Evolutionary conservation across 2,329 filamentous ascomycete genomes (phyloP).

Genomic region (Cladosporium sphaerospermum): DNA sequence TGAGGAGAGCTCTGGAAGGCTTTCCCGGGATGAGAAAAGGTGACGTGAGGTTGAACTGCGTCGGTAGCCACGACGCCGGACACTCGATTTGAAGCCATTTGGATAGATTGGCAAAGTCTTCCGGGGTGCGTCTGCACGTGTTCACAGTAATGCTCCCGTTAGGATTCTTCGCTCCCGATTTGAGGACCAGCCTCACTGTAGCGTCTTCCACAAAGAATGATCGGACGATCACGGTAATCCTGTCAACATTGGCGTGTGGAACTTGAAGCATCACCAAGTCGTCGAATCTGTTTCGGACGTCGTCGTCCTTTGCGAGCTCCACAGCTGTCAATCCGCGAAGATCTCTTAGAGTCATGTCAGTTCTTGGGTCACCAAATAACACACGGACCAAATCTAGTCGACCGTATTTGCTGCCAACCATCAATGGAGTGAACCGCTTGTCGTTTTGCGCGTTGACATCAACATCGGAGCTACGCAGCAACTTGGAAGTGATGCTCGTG

Average conservation of each 20-base stretch:
- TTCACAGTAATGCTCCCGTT: conserved; percentile 85
- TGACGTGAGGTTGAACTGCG: conserved; percentile 68
- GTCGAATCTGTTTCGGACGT: conserved; percentile 92
- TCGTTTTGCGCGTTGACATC: conserved; percentile 95
- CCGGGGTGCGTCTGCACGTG: conserved; percentile 79
- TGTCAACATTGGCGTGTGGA: conserved; percentile 63
- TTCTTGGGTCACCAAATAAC: conserved; percentile 78
- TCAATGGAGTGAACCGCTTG: conserved; percentile 87
- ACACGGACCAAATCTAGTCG: conserved; percentile 86
- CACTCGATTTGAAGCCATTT: conserved; percentile 81
- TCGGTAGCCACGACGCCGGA: conserved; percentile 90
- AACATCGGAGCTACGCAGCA: conserved; percentile 81
- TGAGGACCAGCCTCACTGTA: conserved; percentile 84
- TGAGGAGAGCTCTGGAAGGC: conserved; percentile 77
- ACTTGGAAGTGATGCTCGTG: conserved; percentile 63
- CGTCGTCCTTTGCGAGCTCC: conserved; percentile 95
- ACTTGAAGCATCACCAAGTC: conserved; percentile 81
- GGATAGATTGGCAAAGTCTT: conserved; percentile 86
- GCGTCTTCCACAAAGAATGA: conserved; percentile 97
- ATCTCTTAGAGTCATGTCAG: conserved; percentile 80
- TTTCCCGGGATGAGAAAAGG: conserved; percentile 92
- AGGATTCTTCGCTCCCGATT: conserved; percentile 81
- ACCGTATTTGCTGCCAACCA: conserved; percentile 98
- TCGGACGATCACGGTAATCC: conserved; percentile 86
- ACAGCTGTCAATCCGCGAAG: conserved; percentile 85